phyloP scores from a whole-genome alignment of 345 rosid species.

The Hibiscus mutabilis region DNA sequence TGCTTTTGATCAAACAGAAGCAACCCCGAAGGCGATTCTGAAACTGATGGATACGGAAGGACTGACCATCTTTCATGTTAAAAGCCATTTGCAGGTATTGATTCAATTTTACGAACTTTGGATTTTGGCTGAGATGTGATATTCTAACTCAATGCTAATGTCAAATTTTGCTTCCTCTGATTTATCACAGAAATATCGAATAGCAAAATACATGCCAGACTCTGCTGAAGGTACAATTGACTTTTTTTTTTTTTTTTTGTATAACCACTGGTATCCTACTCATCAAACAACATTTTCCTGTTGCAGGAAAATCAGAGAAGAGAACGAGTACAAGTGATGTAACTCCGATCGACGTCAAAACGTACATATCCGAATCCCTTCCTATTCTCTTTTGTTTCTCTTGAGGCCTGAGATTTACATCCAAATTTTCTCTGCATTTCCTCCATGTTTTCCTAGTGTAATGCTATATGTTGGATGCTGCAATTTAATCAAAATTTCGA shows the following conservation, averaged over 20 bases:
- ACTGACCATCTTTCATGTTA: slow-evolving; percentile 89
- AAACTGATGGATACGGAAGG: slow-evolving; percentile 87
- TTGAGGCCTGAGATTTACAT: not conserved
- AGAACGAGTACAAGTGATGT: slow-evolving; percentile 31
- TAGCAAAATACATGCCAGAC: slow-evolving; percentile 72
- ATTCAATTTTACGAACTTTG: not conserved
- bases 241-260: no score
- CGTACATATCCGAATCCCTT: slow-evolving; percentile 25
- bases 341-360: slow-evolving; percentile 42
- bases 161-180: not conserved
- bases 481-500: not conserved
- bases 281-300: not conserved
- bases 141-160: not conserved
- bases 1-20: slow-evolving; percentile 38
- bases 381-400: not conserved
- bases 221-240: slow-evolving; percentile 46
- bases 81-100: slow-evolving; percentile 88
- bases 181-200: slow-evolving; percentile 67
- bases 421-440: not conserved
- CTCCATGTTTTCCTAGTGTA: not conserved
- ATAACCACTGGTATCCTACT: no score
- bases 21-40: slow-evolving; percentile 86
- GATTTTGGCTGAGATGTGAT: not conserved
- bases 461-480: not conserved
- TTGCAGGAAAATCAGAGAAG: slow-evolving; percentile 56